Base-by-base conservation (phyloP, 306 rosid species). In the Lathyrus oleraceus region DNA sequence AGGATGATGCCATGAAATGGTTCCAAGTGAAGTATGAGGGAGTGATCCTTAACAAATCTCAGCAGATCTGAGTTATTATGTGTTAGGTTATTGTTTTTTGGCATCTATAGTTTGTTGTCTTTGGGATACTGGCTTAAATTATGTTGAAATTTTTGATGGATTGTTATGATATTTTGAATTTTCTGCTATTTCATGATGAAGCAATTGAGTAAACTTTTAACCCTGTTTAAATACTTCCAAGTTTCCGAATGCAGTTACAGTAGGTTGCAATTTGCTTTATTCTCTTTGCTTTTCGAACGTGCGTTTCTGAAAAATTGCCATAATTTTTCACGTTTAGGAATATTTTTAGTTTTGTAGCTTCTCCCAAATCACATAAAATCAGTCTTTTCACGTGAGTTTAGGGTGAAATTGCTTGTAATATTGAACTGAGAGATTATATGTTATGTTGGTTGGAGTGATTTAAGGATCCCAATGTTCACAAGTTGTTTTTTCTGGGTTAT, bases 1-100 rank as follows among this genome's bases (percentile, higher is more conserved):
- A 91, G 76, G 97, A 91, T 6, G 97, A 88, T 73, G 77, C 97
- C 2, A 91, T 91, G 96, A 91, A 91, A 80, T 91, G 97, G 97
- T 91, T 91, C 87, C 96, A 91, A 72, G 92, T 88, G 70, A 91
- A 88, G 65, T 88, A 91, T 15, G 97, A 91, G 76, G 97, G 96
- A 40, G 97, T 91, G 16, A 91, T 91, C 74, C 92, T 91, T 25
- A 91, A 91, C 87, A 91, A 91, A 75, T 78, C 97, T 0, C 95
- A 91, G 60, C 65, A 77, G n/a, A 62, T 79, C 45, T 12, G 23
- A 65, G 61, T 80, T 75, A 25, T 12, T 6, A 40, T 43, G 74
- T 66, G 43, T 38, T 36, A 48, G 27, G 72, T 2, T 54, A 67
- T 61, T 39, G 42, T 44, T 79, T 79, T 82, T 86, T 71, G 80